Conservation (phyloP, 345 rosid genomes). For the Ceriops zippeliana region DNA sequence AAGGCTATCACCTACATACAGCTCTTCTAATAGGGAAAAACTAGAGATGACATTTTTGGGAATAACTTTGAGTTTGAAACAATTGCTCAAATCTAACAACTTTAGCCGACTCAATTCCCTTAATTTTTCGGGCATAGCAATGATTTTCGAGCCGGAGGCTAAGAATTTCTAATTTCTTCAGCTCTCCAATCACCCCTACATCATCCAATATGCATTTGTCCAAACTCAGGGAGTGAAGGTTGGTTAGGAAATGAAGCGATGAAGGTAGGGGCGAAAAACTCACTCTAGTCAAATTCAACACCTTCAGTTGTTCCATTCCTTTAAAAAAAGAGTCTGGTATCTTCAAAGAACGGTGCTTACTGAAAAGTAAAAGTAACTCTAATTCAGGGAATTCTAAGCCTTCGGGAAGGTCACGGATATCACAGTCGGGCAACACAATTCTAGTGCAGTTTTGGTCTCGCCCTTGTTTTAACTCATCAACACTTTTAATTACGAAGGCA, state of each 20-base stretch:
- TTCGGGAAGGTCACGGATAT: background rate
- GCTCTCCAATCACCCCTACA: too few species aligned
- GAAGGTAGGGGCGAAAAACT: too few species aligned
- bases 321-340: background rate
- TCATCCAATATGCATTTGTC: too few species aligned
- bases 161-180: too few species aligned
- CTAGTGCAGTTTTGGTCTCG: conserved; percentile 1
- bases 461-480: background rate
- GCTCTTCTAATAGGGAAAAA: background rate
- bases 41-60: background rate
- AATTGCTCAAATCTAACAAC: background rate
- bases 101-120: too few species aligned
- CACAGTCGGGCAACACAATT: background rate
- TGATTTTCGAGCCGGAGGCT: too few species aligned
- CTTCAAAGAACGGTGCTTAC: too few species aligned
- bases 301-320: background rate
- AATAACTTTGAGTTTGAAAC: background rate
- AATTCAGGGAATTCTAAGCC: background rate
- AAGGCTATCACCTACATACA: background rate
- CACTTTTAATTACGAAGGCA: too few species aligned
- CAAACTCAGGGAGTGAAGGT: too few species aligned
- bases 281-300: background rate
- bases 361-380: background rate
- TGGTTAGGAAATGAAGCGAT: too few species aligned
- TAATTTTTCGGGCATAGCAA: too few species aligned